Evolutionary conservation across 768 basidiomycete species (phyloP).

Genomic region (Suillus cothurnatus): DNA sequence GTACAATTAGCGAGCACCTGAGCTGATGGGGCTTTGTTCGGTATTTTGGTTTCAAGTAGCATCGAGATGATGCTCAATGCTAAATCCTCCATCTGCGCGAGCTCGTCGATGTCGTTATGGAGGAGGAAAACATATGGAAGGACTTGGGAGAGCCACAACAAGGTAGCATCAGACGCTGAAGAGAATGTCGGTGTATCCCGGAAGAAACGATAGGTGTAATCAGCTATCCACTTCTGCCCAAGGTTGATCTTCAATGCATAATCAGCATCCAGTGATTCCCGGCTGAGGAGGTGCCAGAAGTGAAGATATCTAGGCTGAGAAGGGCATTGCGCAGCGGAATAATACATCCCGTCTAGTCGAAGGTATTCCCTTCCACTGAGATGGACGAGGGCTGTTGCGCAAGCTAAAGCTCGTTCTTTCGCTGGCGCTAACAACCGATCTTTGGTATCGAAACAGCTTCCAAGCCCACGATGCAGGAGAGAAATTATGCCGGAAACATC

Average conservation of each 20-base stretch:
- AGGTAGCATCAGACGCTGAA: slow-evolving; percentile 5
- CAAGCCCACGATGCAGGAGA: slow-evolving; percentile 10
- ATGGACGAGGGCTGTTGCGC: slow-evolving; percentile 16
- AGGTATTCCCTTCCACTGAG: slow-evolving; percentile 11
- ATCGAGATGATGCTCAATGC: slow-evolving; percentile 5
- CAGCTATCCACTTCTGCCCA: slow-evolving; percentile 8
- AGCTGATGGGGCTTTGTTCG: slow-evolving; percentile 2
- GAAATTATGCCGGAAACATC: slow-evolving; percentile 13
- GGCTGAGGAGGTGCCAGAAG: slow-evolving; percentile 5
- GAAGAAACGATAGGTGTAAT: slow-evolving; percentile 8
- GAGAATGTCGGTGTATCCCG: slow-evolving; percentile 7
- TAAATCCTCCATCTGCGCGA: slow-evolving; percentile 5
- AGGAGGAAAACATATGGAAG: slow-evolving; percentile 11
- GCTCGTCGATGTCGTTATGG: slow-evolving; percentile 5
- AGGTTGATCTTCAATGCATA: slow-evolving; percentile 7
- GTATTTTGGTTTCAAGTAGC: background rate
- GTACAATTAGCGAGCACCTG: slow-evolving; percentile 15
- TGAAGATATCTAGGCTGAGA: slow-evolving; percentile 9
- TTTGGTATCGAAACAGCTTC: slow-evolving; percentile 12
- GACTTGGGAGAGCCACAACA: slow-evolving; percentile 11
- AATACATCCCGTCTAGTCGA: slow-evolving; percentile 6
- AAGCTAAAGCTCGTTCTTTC: slow-evolving; percentile 14
- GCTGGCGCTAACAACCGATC: slow-evolving; percentile 7
- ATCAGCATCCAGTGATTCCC: slow-evolving; percentile 5
- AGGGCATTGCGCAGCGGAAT: slow-evolving; percentile 6